These are phyloP conservation scores for Colletotrichum shisoi DNA, from an alignment of 2,329 filamentous ascomycete species.

Conservation along the genomic window DNA sequence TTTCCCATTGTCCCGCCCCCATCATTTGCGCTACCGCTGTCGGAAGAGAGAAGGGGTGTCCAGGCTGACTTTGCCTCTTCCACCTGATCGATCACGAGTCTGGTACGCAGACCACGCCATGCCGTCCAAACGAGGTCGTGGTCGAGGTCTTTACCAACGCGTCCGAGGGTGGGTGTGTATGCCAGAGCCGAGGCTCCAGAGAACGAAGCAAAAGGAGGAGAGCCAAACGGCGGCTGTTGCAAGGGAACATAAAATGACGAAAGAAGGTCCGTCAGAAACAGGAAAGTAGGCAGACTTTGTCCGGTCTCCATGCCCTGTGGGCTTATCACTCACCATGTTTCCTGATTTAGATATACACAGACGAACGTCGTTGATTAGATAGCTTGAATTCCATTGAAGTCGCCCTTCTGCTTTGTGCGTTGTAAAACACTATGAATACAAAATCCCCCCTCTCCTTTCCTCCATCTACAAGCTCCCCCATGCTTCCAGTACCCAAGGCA, in stretches of 20 bases:
- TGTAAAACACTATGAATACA: constrained; percentile 25
- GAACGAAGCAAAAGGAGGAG: neutral
- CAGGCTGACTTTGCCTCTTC: constrained; percentile 18
- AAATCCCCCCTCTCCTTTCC: neutral
- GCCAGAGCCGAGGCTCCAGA: constrained; percentile 38
- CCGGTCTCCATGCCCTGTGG: neutral
- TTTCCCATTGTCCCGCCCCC: neutral
- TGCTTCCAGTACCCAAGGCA: constrained; percentile 1
- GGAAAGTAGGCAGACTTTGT: no score
- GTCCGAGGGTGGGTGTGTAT: constrained; percentile 54
- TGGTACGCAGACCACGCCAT: constrained; percentile 50
- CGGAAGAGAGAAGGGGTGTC: neutral
- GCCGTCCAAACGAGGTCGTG: constrained; percentile 52
- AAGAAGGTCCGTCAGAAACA: no score
- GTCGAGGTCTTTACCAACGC: constrained; percentile 47
- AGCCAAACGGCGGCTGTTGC: neutral
- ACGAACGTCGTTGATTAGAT: neutral
- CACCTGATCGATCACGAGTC: constrained; percentile 49
- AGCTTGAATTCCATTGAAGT: constrained; percentile 3
- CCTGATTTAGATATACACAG: no score
- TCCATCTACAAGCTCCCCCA: constrained; percentile 11
- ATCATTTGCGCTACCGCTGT: neutral
- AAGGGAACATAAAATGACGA: no score
- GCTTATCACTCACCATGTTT: neutral
- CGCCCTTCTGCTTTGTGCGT: constrained; percentile 11